phyloP scores from a whole-genome alignment of 2,329 filamentous ascomycete genomes.

The Cercospora beticola region DNA sequence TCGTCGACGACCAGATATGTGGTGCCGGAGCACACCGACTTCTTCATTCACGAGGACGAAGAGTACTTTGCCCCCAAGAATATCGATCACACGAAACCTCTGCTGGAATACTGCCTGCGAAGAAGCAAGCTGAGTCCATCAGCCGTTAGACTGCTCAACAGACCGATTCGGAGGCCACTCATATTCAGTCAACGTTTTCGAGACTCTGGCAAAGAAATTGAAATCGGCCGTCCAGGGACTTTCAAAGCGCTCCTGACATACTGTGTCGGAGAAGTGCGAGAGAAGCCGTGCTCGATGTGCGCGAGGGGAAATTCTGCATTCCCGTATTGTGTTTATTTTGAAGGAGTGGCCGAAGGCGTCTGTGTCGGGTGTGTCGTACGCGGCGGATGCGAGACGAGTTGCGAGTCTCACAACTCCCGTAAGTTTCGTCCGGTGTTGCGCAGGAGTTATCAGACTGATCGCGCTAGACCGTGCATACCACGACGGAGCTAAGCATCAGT shows the following conservation, averaged over 20 bases:
- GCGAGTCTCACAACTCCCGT: neutral
- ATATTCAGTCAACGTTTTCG: neutral
- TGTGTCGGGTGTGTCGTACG: neutral
- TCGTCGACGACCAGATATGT: too few species aligned
- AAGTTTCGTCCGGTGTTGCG: neutral
- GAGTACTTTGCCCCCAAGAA: too few species aligned
- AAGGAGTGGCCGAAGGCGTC: neutral
- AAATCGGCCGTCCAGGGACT: neutral
- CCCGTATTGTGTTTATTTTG: neutral
- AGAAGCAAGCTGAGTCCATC: too few species aligned
- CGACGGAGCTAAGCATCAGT: too few species aligned
- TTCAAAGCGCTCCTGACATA: slow-evolving; percentile 3
- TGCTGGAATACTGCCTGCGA: too few species aligned
- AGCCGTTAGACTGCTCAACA: neutral
- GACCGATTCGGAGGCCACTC: neutral
- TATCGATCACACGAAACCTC: too few species aligned
- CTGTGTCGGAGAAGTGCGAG: neutral
- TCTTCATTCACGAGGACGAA: too few species aligned
- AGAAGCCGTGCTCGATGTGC: neutral
- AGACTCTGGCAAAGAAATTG: neutral
- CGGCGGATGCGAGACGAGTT: neutral
- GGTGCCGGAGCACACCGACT: too few species aligned
- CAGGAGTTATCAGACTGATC: too few species aligned
- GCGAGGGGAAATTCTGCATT: neutral
- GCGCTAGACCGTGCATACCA: too few species aligned